Percentiles rank a stretch among this genome's conserved stretches.
phyloP scores from a whole-genome alignment of 2,329 filamentous ascomycete species.

The Rhinocladiella mackenziei region DNA sequence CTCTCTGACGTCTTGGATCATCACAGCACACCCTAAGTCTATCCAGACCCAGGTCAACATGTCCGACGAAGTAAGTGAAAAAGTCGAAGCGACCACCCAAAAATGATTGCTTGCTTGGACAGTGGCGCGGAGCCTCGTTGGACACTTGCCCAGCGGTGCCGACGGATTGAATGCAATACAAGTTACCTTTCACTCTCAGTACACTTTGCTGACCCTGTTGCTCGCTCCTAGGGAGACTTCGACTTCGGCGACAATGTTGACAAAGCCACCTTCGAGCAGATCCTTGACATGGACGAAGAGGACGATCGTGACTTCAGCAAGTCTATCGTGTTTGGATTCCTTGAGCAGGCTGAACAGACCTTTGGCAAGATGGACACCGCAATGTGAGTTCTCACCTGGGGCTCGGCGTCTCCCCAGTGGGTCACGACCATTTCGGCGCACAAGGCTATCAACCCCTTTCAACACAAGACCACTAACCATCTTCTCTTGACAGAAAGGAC shows the following conservation, averaged over 20 bases:
- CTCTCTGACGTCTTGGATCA: too few species aligned
- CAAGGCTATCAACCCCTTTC: too few species aligned
- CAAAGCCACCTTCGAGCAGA: constrained; percentile 78
- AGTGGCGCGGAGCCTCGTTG: too few species aligned
- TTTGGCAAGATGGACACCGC: constrained; percentile 78
- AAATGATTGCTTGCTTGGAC: too few species aligned
- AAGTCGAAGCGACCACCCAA: too few species aligned
- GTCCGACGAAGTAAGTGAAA: constrained; percentile 24
- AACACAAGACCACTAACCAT: background rate
- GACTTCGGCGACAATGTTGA: constrained; percentile 77
- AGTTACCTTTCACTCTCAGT: too few species aligned
- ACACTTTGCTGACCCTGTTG: background rate
- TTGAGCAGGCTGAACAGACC: constrained; percentile 82
- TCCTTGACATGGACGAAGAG: constrained; percentile 96
- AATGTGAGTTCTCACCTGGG: constrained; percentile 58
- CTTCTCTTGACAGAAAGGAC: constrained; percentile 50
- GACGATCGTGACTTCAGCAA: constrained; percentile 81
- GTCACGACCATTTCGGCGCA: too few species aligned
- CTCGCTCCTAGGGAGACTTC: constrained; percentile 32
- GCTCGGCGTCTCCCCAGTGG: too few species aligned
- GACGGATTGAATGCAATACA: too few species aligned
- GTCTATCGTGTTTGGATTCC: constrained; percentile 86
- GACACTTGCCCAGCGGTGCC: too few species aligned
- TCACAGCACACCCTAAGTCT: too few species aligned
- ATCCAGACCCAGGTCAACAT: too few species aligned